Conservation (phyloP, 441 rosid genomes). For the Adansonia rubrostipa region DNA sequence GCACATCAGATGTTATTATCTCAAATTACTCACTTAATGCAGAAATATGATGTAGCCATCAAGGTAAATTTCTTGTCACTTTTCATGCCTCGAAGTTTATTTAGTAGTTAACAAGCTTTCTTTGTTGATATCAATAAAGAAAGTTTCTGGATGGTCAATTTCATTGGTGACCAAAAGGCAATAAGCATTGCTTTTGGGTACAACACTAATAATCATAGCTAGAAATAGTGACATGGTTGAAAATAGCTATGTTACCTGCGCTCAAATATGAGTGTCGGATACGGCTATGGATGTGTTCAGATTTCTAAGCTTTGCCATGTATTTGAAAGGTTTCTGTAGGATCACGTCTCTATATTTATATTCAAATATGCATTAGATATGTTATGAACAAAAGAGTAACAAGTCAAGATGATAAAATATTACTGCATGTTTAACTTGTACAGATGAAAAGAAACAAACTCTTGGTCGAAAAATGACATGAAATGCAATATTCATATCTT, state of each 20-base stretch:
- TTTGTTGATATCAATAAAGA: neutral
- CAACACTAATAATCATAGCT: neutral
- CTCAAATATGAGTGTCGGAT: too few relatives aligned
- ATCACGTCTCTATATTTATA: too few relatives aligned
- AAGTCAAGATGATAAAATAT: neutral
- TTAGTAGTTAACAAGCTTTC: neutral
- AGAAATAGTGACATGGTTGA: neutral
- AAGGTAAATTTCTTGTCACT: constrained; percentile 46
- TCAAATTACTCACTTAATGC: constrained; percentile 45
- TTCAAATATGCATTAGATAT: too few relatives aligned
- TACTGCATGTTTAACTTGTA: neutral
- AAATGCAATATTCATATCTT: neutral
- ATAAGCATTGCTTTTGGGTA: neutral
- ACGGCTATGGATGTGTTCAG: too few relatives aligned
- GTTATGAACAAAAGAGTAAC: neutral
- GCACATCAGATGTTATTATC: constrained; percentile 68
- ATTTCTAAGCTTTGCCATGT: too few relatives aligned
- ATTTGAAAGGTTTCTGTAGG: too few relatives aligned
- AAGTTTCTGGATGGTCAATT: neutral
- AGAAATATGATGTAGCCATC: constrained; percentile 47
- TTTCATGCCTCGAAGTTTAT: neutral
- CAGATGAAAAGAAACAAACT: constrained; percentile 19
- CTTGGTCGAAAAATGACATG: neutral
- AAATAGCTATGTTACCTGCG: too few relatives aligned
- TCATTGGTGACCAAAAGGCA: neutral